Evolutionary conservation across 78 protist genomes (phyloP).

Genomic region (Pelomyxa schiedti): DNA sequence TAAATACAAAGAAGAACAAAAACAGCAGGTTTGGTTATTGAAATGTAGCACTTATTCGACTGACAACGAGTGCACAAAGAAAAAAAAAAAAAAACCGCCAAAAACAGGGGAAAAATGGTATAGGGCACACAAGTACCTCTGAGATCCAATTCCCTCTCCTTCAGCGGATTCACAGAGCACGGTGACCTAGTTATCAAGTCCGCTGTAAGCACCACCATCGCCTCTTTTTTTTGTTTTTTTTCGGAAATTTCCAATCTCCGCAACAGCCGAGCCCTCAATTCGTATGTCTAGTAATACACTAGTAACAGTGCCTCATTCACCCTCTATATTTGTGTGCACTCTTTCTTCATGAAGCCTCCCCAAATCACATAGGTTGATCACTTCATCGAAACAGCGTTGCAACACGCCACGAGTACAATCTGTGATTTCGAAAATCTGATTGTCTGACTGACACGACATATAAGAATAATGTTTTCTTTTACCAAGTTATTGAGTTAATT

Average conservation of each 20-base stretch:
- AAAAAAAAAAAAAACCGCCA: not conserved
- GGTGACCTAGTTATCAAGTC: conserved; percentile 55
- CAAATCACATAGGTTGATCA: not conserved
- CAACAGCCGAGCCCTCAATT: not conserved
- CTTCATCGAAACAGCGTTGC: not conserved
- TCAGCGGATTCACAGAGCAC: conserved; percentile 50
- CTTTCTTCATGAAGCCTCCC: not conserved
- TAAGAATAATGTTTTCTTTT: too few species aligned
- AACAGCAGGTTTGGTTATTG: not conserved
- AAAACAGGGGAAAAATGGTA: not conserved
- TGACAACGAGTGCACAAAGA: not conserved
- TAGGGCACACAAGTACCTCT: conserved; percentile 26
- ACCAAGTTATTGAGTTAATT: too few species aligned
- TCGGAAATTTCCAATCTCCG: not conserved
- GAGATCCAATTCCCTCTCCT: conserved; percentile 66
- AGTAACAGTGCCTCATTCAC: too few species aligned
- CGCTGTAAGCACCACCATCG: conserved; percentile 43
- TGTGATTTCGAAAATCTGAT: too few species aligned
- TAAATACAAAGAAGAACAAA: not conserved
- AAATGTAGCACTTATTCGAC: not conserved
- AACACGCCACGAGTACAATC: too few species aligned
- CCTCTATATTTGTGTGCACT: too few species aligned
- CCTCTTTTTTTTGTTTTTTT: conserved; percentile 9
- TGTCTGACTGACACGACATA: too few species aligned
- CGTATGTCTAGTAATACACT: too few species aligned